Percentiles rank a stretch among this genome's conserved stretches.
Evolutionary conservation across 495 filamentous ascomycete species (phyloP).

Genomic region (Wilcoxina mikolae): DNA sequence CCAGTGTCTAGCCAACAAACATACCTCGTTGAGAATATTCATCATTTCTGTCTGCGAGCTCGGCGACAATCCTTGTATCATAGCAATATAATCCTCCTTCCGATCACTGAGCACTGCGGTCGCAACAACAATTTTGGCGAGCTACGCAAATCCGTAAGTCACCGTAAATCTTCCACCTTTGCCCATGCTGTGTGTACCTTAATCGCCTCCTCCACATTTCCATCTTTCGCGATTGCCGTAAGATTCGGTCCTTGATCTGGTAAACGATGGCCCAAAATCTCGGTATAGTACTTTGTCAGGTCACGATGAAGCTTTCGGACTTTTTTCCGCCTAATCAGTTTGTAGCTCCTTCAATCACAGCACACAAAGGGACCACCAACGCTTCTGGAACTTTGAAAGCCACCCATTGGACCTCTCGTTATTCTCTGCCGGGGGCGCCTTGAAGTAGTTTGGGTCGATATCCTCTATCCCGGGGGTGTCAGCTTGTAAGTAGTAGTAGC

Average conservation of each 20-base stretch:
- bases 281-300: conserved; percentile 24
- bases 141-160: conserved; percentile 6
- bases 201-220: conserved; percentile 25
- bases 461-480: conserved; percentile 15
- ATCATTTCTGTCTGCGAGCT: conserved; percentile 28
- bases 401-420: conserved; percentile 17
- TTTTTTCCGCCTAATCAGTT: neutral
- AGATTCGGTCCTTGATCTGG: conserved; percentile 23
- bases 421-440: conserved; percentile 16
- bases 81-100: conserved; percentile 26
- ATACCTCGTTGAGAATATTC: conserved; percentile 23
- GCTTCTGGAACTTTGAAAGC: conserved; percentile 23
- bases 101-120: conserved; percentile 28
- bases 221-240: conserved; percentile 27
- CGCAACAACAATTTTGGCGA: conserved; percentile 28
- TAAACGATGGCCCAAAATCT: conserved; percentile 22
- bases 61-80: conserved; percentile 23
- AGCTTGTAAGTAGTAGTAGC: neutral
- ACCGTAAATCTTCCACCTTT: neutral
- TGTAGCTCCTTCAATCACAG: neutral
- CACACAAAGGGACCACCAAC: conserved; percentile 2
- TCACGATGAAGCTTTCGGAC: conserved; percentile 27
- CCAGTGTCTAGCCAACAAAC: neutral
- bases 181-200: conserved; percentile 10
- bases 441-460: conserved; percentile 29